These are phyloP conservation scores for Exsudoporus frostii DNA, from an alignment of 768 basidiomycete genomes.

Conservation along the genomic window DNA sequence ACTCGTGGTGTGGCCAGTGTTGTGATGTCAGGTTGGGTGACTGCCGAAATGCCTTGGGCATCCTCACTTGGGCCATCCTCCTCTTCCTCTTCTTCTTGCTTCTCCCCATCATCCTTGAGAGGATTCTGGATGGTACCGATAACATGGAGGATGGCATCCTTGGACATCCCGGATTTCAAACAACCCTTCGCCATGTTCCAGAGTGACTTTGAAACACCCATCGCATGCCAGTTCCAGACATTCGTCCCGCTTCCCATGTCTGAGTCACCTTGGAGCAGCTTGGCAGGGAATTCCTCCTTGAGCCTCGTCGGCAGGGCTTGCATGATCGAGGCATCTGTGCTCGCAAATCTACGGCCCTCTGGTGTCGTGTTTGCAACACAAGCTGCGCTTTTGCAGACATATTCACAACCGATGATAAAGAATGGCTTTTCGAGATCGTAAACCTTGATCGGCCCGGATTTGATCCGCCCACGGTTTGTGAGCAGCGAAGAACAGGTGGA, in stretches of 20 bases:
- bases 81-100: conserved; percentile 33
- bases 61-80: conserved; percentile 35
- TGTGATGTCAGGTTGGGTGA: conserved; percentile 23
- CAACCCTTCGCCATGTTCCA: conserved; percentile 72
- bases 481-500: conserved; percentile 61
- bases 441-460: conserved; percentile 69
- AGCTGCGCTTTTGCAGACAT: conserved; percentile 53
- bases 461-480: conserved; percentile 67
- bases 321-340: conserved; percentile 69
- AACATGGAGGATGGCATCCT: conserved; percentile 58
- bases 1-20: conserved; percentile 29
- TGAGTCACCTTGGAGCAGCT: conserved; percentile 51
- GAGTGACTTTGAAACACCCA: conserved; percentile 65
- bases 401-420: conserved; percentile 84
- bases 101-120: conserved; percentile 34
- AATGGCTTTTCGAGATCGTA: conserved; percentile 80
- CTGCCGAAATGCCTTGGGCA: conserved; percentile 17
- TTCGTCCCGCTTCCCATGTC: conserved; percentile 57
- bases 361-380: conserved; percentile 43
- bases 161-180: conserved; percentile 55
- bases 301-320: conserved; percentile 65
- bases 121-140: conserved; percentile 54
- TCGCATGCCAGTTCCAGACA: conserved; percentile 75
- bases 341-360: conserved; percentile 66
- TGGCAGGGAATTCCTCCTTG: conserved; percentile 72